Base-by-base conservation (phyloP, 768 basidiomycete genomes). In the Piloderma croceum region DNA sequence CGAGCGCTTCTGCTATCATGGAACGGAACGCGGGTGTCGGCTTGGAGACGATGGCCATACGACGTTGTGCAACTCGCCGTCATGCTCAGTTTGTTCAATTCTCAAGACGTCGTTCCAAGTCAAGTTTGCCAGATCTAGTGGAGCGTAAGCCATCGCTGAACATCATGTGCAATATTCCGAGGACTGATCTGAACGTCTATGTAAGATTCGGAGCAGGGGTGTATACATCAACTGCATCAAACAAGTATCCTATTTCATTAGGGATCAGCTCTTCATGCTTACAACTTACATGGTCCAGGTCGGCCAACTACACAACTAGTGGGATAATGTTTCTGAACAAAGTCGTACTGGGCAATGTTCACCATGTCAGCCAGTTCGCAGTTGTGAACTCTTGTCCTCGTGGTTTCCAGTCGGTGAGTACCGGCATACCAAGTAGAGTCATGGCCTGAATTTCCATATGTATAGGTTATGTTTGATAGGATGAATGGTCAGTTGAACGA, bases 1-100 rank as follows among this genome's bases (percentile, higher is more conserved):
- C 24, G 44, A 52, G 38, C 34, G 38, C 18, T 43, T 38, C 17
- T 41, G 34, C 19, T 61, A 52, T 49, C 35, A 60, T 5, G 50
- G 49, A 19, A 46, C 47, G 9, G 13, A 31, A 7, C 53, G 54
- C 24, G 41, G 51, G 18, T 61, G 60, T 37, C 36, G 44, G 7
- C 41, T 58, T 22, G 60, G 58, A 4, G 49, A 52, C 34, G 38
- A 53, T 19, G 60, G 55, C 7, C 44, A 46, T 19, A 41, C n/a
- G n/a, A n/a, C n/a, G 9, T 49, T 51, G 1, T 61, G 60, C 24
- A 31, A 33, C 21, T 45, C 47, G 3, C 42, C 24, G 11, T 41
- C 36, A n/a, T 61, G 60, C 38, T 25, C 41, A 11, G 27, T 56
- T 17, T 61, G 60, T 42, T 44, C 41, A 34, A 34, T 59, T 34